A percentile compares a stretch with the other conserved stretches of the same genome.
Conservation (phyloP, 495 filamentous ascomycete species). For the Aspergillus nanangensis region DNA sequence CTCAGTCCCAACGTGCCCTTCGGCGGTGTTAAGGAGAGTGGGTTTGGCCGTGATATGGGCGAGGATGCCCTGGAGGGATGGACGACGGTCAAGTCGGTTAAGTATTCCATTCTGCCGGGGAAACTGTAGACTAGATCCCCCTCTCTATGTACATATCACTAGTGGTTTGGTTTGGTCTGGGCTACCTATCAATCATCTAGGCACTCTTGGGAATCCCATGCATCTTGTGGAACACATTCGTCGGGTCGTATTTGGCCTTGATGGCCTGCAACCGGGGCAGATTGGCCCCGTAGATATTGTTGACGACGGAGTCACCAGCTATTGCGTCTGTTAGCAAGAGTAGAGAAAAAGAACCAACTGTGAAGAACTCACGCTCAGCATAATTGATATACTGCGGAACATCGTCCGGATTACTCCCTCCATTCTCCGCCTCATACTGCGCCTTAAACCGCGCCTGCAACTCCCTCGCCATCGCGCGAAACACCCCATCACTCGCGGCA, state of each 20-base stretch:
- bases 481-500: constrained; percentile 21
- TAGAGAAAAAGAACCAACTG: too few relatives aligned
- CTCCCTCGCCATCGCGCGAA: constrained; percentile 25
- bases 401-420: neutral
- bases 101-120: neutral
- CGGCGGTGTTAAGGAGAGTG: constrained; percentile 52
- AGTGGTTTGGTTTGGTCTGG: too few relatives aligned
- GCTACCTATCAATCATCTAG: too few relatives aligned
- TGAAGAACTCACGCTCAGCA: constrained; percentile 37
- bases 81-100: constrained; percentile 19
- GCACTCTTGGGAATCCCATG: constrained; percentile 8
- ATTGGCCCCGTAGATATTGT: constrained; percentile 44
- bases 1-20: constrained; percentile 34
- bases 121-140: neutral
- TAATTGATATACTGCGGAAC: constrained; percentile 42
- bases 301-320: constrained; percentile 31
- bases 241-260: constrained; percentile 52
- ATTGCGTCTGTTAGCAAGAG: constrained; percentile 4
- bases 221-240: constrained; percentile 50
- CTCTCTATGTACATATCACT: neutral
- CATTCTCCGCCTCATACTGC: constrained; percentile 14
- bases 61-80: constrained; percentile 25
- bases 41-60: constrained; percentile 47
- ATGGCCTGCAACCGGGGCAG: constrained; percentile 35
- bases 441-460: constrained; percentile 26